These are phyloP conservation scores for Mycena vitilis DNA, from an alignment of 768 basidiomycete genomes.

Conservation along the genomic window DNA sequence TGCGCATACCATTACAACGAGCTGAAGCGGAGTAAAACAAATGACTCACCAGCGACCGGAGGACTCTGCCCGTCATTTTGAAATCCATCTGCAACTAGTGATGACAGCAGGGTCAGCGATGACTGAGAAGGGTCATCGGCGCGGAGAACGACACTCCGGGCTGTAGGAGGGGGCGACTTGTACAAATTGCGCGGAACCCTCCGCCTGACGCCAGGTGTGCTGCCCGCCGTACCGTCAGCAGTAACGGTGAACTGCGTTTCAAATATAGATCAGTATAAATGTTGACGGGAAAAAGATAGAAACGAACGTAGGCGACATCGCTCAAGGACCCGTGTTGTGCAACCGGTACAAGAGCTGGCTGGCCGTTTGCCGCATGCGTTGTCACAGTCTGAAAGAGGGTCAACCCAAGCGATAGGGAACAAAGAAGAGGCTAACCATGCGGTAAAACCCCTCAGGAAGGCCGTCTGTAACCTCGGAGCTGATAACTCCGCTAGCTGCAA, in stretches of 20 bases:
- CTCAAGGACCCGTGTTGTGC: constrained; percentile 56
- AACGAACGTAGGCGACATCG: constrained; percentile 50
- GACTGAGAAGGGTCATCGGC: constrained; percentile 15
- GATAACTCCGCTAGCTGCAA: constrained; percentile 58
- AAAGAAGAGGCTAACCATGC: constrained; percentile 23
- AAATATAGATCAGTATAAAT: neutral
- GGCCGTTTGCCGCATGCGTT: constrained; percentile 42
- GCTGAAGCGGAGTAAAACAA: neutral
- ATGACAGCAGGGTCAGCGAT: constrained; percentile 43
- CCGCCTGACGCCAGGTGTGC: constrained; percentile 10
- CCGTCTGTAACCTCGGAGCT: constrained; percentile 62
- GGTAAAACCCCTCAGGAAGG: constrained; percentile 56
- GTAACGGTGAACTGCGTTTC: constrained; percentile 40
- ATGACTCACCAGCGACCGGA: constrained; percentile 22
- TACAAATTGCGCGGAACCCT: constrained; percentile 1
- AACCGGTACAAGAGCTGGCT: constrained; percentile 49
- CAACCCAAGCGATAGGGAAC: neutral
- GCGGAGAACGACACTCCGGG: constrained; percentile 1
- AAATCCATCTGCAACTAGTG: constrained; percentile 48
- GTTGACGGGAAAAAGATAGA: neutral
- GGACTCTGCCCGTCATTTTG: constrained; percentile 49
- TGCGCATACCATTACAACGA: too few relatives aligned
- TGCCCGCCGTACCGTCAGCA: constrained; percentile 28
- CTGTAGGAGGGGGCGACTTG: neutral
- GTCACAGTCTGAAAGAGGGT: constrained; percentile 27